These are phyloP conservation scores for Trichophyton verrucosum DNA, from an alignment of 2,329 filamentous ascomycete genomes.

Conservation along the genomic window DNA sequence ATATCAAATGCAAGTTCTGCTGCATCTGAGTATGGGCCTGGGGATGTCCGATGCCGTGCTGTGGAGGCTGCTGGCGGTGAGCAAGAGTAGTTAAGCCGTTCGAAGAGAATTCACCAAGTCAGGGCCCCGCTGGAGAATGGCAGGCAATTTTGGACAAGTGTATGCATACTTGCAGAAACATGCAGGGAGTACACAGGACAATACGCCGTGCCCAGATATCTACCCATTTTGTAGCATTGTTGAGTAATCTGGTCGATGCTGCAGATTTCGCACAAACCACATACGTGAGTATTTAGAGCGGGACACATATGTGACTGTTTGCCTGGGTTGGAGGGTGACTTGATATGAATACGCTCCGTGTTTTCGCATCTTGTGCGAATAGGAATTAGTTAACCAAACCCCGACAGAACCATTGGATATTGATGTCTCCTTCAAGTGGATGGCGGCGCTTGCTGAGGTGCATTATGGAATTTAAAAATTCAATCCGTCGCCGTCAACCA, in stretches of 20 bases:
- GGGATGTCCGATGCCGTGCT: too few species aligned
- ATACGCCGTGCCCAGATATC: not conserved
- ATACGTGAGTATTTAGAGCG: not conserved
- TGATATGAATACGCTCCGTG: not conserved
- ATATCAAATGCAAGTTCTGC: not conserved
- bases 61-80: not conserved
- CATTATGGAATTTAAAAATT: not conserved
- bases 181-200: not conserved
- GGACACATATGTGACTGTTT: too few species aligned
- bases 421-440: not conserved
- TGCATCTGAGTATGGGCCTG: not conserved
- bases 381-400: not conserved
- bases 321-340: not conserved
- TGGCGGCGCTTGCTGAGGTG: not conserved
- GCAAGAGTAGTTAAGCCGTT: not conserved
- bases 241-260: not conserved
- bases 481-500: not conserved
- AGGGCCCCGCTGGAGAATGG: not conserved
- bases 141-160: not conserved
- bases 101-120: not conserved
- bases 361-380: not conserved
- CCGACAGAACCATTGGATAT: not conserved
- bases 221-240: not conserved
- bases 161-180: not conserved
- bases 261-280: not conserved